These are phyloP conservation scores for Paralagenidium karlingii DNA, from an alignment of 352 stramenopile species.

Conservation along the genomic window DNA sequence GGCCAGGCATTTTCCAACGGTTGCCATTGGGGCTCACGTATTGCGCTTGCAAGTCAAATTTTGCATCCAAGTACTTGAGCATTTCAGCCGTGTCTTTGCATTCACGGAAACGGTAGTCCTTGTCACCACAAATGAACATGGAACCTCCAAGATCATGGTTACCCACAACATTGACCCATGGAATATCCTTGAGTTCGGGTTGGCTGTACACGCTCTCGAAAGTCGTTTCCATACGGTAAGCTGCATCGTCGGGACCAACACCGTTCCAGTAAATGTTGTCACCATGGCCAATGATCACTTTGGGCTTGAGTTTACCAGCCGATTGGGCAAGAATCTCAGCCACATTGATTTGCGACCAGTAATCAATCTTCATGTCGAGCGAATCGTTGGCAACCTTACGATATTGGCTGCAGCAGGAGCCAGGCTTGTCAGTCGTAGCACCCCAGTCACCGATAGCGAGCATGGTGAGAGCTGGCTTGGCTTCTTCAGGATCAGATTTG, in stretches of 20 bases:
- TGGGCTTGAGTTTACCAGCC: slow-evolving; percentile 50
- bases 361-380: slow-evolving; percentile 80
- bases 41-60: slow-evolving; percentile 63
- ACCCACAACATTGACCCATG: slow-evolving; percentile 79
- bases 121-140: slow-evolving; percentile 75
- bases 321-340: slow-evolving; percentile 64
- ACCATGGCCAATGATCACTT: slow-evolving; percentile 60
- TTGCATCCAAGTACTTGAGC: slow-evolving; percentile 71
- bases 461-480: slow-evolving; percentile 50
- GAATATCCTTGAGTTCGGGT: slow-evolving; percentile 46
- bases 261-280: slow-evolving; percentile 87
- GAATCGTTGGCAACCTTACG: slow-evolving; percentile 64
- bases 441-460: slow-evolving; percentile 82
- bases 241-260: slow-evolving; percentile 55
- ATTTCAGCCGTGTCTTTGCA: slow-evolving; percentile 58
- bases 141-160: slow-evolving; percentile 83
- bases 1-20: slow-evolving; percentile 67
- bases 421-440: slow-evolving; percentile 73
- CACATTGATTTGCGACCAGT: slow-evolving; percentile 77
- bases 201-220: slow-evolving; percentile 83
- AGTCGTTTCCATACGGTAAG: slow-evolving; percentile 71
- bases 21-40: slow-evolving; percentile 74
- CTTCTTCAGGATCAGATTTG: slow-evolving; percentile 1
- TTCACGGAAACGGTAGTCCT: slow-evolving; percentile 78
- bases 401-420: slow-evolving; percentile 85